Evolutionary conservation across 2,329 filamentous ascomycete genomes (phyloP).

Genomic region (Trichoderma afroharzianum): DNA sequence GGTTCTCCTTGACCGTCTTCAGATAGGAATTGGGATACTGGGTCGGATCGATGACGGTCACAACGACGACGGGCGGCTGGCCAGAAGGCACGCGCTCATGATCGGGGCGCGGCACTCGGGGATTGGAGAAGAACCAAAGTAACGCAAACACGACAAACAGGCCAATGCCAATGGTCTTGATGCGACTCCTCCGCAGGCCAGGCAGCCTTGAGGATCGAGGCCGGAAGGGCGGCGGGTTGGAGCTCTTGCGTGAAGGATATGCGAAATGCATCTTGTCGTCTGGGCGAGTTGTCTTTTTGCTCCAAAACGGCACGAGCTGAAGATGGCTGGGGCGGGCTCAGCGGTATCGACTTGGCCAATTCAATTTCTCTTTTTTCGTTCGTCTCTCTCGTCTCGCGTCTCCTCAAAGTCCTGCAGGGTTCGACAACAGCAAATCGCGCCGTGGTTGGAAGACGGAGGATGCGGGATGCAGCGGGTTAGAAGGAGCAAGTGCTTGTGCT

Average conservation of each 20-base stretch:
- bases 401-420: not conserved
- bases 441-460: not conserved
- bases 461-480: not conserved
- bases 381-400: not conserved
- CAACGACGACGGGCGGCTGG: constrained; percentile 66
- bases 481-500: not conserved
- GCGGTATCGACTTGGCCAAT: not conserved
- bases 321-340: not conserved
- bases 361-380: not conserved
- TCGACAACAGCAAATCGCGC: not conserved
- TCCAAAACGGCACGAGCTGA: not conserved
- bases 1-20: constrained; percentile 73
- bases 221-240: constrained; percentile 68
- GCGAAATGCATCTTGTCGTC: constrained; percentile 75
- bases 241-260: constrained; percentile 79
- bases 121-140: constrained; percentile 56
- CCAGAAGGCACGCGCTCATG: constrained; percentile 46
- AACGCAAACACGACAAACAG: constrained; percentile 53
- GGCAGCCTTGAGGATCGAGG: constrained; percentile 54
- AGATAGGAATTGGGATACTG: constrained; percentile 64
- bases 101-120: constrained; percentile 29
- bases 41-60: constrained; percentile 75
- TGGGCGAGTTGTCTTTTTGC: not conserved
- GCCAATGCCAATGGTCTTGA: constrained; percentile 56
- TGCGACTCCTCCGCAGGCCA: constrained; percentile 57